Base-by-base conservation (phyloP, 345 rosid genomes). In the Brassica juncea region DNA sequence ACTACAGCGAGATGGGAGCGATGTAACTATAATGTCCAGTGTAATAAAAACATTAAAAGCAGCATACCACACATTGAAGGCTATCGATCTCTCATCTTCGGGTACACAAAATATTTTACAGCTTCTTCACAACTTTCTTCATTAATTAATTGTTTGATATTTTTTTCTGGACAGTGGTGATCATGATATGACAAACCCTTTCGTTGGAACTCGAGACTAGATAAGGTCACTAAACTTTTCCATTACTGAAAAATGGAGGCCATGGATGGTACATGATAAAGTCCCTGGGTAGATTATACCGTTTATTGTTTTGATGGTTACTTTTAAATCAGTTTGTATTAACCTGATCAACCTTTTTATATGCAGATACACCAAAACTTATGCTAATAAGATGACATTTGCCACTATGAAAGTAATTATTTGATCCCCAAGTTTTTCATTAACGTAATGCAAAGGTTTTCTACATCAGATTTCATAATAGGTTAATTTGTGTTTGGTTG, bases 351-450 rank as follows among this genome's bases (percentile, higher is more conserved):
- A 49, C 31, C 10, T 25, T 30, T 35, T 1, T 25, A 5, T 37
- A 3, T 57, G 39, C 64, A 92, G 97, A 39, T 90, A 85, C 54
- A 87, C 93, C 0, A 83, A 88, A 82, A 84, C 86, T 63, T 89
- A 89, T 72, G 77, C 90, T 1, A 92, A 88, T 74, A 73, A 59
- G 47, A 86, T 91, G 97, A 86, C 94, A 34, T 91, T 86, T 68
- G 92, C 94, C 12, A 93, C 94, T 6, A 78, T 89, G 0, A 93
- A 91, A 87, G 97, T 68, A 77, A 71, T 74, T 27, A 57, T 57
- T 16, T 42, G 11, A 2, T 37, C 23, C 35, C 35, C 15, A 7
- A 8, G 3, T n/a, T 19, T 19, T 19, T 19, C 21, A 19, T 19
- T 19, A 19, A 19, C 21, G 21, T 19, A 19, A 19, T 19, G 21